These are phyloP conservation scores for Sporothrix schenckii DNA, from an alignment of 2,329 filamentous ascomycete genomes.

Conservation along the genomic window DNA sequence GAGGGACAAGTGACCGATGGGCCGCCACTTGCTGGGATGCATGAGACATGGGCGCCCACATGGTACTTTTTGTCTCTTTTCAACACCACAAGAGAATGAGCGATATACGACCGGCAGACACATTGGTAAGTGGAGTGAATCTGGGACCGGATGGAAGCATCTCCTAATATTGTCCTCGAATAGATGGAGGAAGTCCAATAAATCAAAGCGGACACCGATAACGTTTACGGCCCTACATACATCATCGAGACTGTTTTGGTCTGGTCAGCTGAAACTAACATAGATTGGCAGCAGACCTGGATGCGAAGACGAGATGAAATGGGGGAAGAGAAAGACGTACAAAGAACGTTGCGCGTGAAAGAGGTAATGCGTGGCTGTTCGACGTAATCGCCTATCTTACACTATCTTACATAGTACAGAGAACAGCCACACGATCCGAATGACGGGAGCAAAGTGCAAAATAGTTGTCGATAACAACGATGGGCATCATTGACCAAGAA, in stretches of 20 bases:
- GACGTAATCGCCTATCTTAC: conserved; percentile 19
- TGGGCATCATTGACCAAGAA: neutral
- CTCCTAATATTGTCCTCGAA: neutral
- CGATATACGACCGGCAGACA: neutral
- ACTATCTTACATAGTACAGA: conserved; percentile 5
- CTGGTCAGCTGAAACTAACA: neutral
- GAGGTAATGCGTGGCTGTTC: neutral
- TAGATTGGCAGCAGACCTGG: neutral
- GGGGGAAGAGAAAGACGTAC: neutral
- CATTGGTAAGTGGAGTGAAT: neutral
- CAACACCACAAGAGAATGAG: neutral
- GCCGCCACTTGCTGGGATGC: neutral
- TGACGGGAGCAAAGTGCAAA: conserved; percentile 9
- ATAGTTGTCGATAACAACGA: neutral
- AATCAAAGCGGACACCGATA: neutral
- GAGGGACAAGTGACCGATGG: neutral
- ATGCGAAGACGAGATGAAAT: conserved; percentile 1
- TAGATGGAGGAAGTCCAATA: neutral
- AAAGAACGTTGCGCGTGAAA: conserved; percentile 19
- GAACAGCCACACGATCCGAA: neutral
- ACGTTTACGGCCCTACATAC: no score
- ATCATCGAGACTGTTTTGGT: neutral
- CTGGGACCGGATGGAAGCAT: neutral
- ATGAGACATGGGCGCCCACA: neutral
- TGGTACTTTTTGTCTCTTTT: neutral